Percentiles rank a stretch among this genome's conserved stretches.
Conservation (phyloP, 257 asterid genomes). For the Solanum lycopersicoides region DNA sequence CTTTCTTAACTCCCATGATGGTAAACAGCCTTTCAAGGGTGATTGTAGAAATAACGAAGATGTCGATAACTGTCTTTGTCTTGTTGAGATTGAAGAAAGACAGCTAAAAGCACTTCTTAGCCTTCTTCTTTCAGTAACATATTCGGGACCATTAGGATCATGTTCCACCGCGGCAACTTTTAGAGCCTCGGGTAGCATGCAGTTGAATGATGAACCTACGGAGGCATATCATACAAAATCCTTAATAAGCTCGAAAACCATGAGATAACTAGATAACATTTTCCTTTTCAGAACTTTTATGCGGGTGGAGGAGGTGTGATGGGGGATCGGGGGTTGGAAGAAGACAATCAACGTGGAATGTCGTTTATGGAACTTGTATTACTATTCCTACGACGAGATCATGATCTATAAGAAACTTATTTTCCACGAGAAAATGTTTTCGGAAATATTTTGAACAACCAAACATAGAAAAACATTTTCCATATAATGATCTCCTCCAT, state of each 20-base stretch:
- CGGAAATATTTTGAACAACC: neutral
- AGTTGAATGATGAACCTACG: slow-evolving; percentile 70
- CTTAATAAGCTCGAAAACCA: neutral
- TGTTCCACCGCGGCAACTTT: slow-evolving; percentile 57
- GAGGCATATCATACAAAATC: neutral
- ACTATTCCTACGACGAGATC: neutral
- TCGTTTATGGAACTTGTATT: neutral
- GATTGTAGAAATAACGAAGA: slow-evolving; percentile 63
- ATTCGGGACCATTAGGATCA: slow-evolving; percentile 33
- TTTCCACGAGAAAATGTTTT: neutral
- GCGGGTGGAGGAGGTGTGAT: neutral
- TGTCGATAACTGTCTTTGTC: slow-evolving; percentile 68
- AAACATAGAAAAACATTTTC: neutral
- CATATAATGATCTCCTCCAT: neutral
- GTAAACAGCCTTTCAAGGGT: slow-evolving; percentile 69
- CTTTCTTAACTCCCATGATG: slow-evolving; percentile 56
- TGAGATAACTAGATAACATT: neutral
- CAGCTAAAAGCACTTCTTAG: slow-evolving; percentile 60
- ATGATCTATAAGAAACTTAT: neutral
- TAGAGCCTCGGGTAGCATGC: slow-evolving; percentile 66
- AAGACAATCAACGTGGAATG: neutral
- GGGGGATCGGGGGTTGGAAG: neutral
- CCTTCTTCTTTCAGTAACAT: slow-evolving; percentile 47
- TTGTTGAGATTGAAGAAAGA: slow-evolving; percentile 66
- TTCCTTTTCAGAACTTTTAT: neutral